phyloP scores from a whole-genome alignment of 768 basidiomycete species.

The Neoboletus subvelutipes region DNA sequence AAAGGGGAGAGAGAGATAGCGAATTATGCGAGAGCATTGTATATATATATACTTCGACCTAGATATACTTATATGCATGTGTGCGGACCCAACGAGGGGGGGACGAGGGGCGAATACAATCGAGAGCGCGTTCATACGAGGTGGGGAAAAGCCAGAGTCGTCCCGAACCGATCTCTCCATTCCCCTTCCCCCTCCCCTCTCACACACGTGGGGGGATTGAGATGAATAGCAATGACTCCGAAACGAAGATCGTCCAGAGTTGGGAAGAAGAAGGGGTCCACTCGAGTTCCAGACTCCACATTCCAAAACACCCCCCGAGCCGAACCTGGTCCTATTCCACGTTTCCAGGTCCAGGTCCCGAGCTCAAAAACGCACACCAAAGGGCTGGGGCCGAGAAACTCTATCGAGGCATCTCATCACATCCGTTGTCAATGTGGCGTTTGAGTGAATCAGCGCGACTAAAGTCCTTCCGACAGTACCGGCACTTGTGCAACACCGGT shows the following conservation, averaged over 20 bases:
- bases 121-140: slow-evolving; percentile 2
- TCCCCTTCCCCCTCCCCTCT: neutral
- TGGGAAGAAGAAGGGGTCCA: slow-evolving; percentile 7
- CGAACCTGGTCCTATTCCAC: slow-evolving; percentile 10
- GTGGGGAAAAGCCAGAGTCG: neutral
- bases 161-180: neutral
- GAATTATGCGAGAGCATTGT: slow-evolving; percentile 7
- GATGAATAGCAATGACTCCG: slow-evolving; percentile 18
- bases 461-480: slow-evolving; percentile 74
- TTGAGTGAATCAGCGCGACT: slow-evolving; percentile 80
- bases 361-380: slow-evolving; percentile 7
- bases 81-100: neutral
- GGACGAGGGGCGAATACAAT: slow-evolving; percentile 1
- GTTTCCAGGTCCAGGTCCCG: slow-evolving; percentile 18
- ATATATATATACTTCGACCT: slow-evolving; percentile 15
- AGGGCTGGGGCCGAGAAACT: slow-evolving; percentile 5
- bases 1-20: neutral
- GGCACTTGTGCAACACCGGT: slow-evolving; percentile 67
- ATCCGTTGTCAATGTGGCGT: slow-evolving; percentile 80
- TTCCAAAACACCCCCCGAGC: slow-evolving; percentile 9
- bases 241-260: slow-evolving; percentile 15
- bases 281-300: slow-evolving; percentile 14
- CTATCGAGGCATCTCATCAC: slow-evolving; percentile 58
- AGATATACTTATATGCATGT: slow-evolving; percentile 11
- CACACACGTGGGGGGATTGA: slow-evolving; percentile 10